These are phyloP conservation scores for Bretschneidera sinensis DNA, from an alignment of 345 rosid species.

Conservation along the genomic window DNA sequence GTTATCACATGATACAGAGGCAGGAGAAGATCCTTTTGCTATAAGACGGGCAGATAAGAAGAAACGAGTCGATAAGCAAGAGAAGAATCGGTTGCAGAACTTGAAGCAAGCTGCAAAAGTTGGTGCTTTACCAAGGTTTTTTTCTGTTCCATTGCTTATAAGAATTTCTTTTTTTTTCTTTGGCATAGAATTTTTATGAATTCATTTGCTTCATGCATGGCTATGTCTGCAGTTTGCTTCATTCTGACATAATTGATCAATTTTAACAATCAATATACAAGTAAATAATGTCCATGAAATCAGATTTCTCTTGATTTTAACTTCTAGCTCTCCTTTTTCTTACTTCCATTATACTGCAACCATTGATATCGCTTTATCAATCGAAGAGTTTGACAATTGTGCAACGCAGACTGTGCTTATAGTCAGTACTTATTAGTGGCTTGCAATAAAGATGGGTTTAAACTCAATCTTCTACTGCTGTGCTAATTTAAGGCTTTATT, in stretches of 20 bases:
- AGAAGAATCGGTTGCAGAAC: conserved; percentile 62
- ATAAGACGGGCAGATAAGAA: conserved; percentile 71
- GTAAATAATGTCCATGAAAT: no score
- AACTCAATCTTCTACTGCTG: not conserved
- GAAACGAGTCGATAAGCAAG: conserved; percentile 72
- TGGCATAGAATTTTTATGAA: not conserved
- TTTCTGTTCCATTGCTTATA: not conserved
- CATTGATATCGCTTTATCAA: not conserved
- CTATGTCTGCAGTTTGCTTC: not conserved
- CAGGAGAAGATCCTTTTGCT: conserved; percentile 86
- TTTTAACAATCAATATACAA: no score
- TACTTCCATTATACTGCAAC: not conserved
- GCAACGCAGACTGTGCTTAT: not conserved
- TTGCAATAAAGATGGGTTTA: no score
- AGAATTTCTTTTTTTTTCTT: not conserved
- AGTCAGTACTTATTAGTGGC: not conserved
- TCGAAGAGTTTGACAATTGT: not conserved
- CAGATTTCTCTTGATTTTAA: not conserved
- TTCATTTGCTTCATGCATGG: not conserved
- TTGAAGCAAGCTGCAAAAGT: conserved; percentile 70
- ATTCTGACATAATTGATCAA: not conserved
- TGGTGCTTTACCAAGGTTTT: conserved; percentile 89
- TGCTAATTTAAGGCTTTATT: no score
- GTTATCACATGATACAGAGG: conserved; percentile 43
- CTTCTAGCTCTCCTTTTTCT: not conserved